Evolutionary conservation across 2,329 filamentous ascomycete genomes (phyloP).

Genomic region (Botryosphaeria agaves): DNA sequence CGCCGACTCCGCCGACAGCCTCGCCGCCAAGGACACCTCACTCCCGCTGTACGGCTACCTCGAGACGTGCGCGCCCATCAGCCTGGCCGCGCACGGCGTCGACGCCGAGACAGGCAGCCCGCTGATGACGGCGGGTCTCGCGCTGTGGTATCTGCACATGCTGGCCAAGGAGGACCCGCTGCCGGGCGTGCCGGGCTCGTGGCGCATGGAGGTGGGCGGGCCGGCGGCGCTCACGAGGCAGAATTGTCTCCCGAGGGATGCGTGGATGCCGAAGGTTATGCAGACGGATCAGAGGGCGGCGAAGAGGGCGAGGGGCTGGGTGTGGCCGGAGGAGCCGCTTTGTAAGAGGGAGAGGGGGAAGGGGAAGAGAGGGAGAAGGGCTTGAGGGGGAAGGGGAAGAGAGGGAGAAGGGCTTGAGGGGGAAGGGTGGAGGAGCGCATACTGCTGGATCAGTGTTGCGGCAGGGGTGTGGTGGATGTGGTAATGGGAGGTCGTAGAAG

Average conservation of each 20-base stretch:
- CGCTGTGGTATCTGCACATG: constrained; percentile 64
- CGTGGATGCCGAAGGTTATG: constrained; percentile 60
- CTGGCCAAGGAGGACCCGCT: constrained; percentile 44
- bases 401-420: constrained; percentile 11
- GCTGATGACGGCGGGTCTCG: constrained; percentile 52
- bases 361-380: constrained; percentile 16
- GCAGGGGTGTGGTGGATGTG: no score
- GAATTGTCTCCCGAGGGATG: constrained; percentile 51
- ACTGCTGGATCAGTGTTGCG: no score
- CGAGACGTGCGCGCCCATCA: constrained; percentile 47
- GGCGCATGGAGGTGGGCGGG: constrained; percentile 56
- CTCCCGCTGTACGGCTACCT: constrained; percentile 76
- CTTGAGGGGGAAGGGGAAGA: constrained; percentile 31
- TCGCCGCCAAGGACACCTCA: constrained; percentile 29
- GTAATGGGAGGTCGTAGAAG: no score
- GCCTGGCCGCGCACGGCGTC: constrained; percentile 26
- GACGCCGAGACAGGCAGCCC: constrained; percentile 20
- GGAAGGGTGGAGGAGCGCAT: constrained; percentile 33
- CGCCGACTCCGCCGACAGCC: constrained; percentile 14
- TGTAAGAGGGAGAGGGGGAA: constrained; percentile 55
- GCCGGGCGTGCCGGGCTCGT: constrained; percentile 39
- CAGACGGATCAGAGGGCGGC: constrained; percentile 59
- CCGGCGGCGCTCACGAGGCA: constrained; percentile 55
- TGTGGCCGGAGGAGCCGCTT: constrained; percentile 56
- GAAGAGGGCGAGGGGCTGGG: constrained; percentile 57